Evolutionary conservation across 1,139 yeast species (phyloP).

Genomic region (Kodamaea fungicola): DNA sequence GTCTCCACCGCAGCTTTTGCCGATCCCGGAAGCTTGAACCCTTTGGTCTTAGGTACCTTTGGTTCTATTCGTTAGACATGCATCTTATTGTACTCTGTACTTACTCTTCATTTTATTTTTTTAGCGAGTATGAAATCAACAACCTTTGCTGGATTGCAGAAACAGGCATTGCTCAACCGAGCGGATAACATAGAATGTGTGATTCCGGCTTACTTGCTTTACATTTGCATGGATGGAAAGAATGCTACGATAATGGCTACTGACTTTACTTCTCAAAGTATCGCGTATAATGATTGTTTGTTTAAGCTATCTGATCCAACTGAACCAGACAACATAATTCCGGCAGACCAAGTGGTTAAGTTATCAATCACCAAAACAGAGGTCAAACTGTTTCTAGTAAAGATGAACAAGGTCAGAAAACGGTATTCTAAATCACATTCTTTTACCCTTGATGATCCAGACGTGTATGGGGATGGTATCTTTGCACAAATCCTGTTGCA

Average conservation of each 20-base stretch:
- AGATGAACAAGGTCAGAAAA: constrained; percentile 3
- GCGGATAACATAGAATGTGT: constrained; percentile 2
- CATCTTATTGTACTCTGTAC: not conserved
- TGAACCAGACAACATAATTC: not conserved
- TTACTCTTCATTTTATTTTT: no score
- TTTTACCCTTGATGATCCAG: constrained; percentile 2
- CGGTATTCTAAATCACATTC: not conserved
- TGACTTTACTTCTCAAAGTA: constrained; percentile 2
- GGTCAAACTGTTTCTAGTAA: constrained; percentile 1
- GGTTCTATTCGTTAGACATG: constrained; percentile 10
- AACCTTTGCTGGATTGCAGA: no score
- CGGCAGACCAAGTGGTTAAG: constrained; percentile 1
- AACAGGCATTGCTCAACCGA: no score
- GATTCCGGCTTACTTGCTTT: constrained; percentile 3
- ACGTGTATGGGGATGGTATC: constrained; percentile 3
- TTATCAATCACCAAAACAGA: constrained; percentile 3
- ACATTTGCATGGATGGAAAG: constrained; percentile 1
- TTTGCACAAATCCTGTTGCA: constrained; percentile 4
- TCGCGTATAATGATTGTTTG: not conserved
- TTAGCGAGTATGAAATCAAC: no score
- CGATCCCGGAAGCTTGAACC: constrained; percentile 10
- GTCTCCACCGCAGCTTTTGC: constrained; percentile 10
- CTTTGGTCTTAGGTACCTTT: constrained; percentile 19
- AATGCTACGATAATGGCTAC: constrained; percentile 2
- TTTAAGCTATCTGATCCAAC: not conserved